Evolutionary conservation across 345 rosid species (phyloP).

Genomic region (Geranium brycei): DNA sequence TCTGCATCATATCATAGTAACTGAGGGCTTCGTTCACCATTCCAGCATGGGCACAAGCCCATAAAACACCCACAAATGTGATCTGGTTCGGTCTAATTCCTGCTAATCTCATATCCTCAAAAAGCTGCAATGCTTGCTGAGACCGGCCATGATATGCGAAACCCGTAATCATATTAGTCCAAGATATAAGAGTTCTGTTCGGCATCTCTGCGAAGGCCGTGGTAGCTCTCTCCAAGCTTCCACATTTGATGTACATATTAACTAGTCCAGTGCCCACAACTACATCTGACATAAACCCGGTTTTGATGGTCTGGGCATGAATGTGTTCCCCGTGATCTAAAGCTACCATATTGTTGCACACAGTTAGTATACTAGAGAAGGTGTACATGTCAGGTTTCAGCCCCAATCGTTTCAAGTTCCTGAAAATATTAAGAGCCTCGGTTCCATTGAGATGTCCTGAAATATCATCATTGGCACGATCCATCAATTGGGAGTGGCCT

Average conservation of each 20-base stretch:
- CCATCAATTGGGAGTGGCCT: constrained; percentile 40
- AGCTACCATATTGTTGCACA: constrained; percentile 32
- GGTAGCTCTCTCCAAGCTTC: constrained; percentile 33
- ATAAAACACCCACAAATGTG: constrained; percentile 46
- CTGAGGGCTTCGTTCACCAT: constrained; percentile 39
- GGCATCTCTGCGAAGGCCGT: constrained; percentile 43
- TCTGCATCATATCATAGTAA: constrained; percentile 39
- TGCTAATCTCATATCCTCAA: constrained; percentile 42
- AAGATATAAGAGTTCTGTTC: constrained; percentile 38
- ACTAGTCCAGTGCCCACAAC: constrained; percentile 44
- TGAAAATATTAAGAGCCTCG: constrained; percentile 30
- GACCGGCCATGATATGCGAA: constrained; percentile 32
- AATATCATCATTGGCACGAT: constrained; percentile 25
- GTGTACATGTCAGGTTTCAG: constrained; percentile 37
- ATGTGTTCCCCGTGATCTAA: constrained; percentile 40
- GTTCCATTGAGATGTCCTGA: constrained; percentile 27
- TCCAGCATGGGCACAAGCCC: constrained; percentile 41
- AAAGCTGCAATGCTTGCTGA: constrained; percentile 38
- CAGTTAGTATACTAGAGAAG: constrained; percentile 37
- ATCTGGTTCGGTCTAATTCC: constrained; percentile 43
- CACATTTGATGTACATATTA: constrained; percentile 50
- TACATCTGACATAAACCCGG: constrained; percentile 30
- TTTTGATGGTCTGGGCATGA: constrained; percentile 39
- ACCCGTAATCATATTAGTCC: constrained; percentile 48
- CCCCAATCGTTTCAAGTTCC: constrained; percentile 23